phyloP scores from a whole-genome alignment of 805 yeast genomes.

The Barnettozyma wickerhamii region DNA sequence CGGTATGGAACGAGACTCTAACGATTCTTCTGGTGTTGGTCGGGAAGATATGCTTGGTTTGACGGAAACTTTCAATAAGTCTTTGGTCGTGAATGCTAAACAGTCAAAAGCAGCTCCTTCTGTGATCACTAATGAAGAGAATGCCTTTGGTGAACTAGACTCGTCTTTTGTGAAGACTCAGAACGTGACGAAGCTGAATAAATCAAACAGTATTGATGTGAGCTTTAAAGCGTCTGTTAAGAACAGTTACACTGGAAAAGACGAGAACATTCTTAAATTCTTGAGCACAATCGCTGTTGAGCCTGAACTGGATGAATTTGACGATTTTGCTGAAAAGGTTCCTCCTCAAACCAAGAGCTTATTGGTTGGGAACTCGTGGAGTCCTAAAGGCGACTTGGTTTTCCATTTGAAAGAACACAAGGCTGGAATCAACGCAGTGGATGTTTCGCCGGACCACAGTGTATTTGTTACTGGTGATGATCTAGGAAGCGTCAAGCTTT shows the following conservation, averaged over 20 bases:
- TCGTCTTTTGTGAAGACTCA: constrained; percentile 18
- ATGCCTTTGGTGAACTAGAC: constrained; percentile 42
- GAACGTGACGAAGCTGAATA: constrained; percentile 11
- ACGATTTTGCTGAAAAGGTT: constrained; percentile 57
- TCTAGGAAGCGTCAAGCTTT: constrained; percentile 64
- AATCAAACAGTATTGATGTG: no score
- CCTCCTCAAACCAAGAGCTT: constrained; percentile 6
- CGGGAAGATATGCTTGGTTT: background rate
- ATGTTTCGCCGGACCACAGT: constrained; percentile 54
- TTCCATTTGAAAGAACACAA: constrained; percentile 61
- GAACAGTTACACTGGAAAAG: constrained; percentile 65
- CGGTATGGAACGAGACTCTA: no score
- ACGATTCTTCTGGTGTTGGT: constrained; percentile 1
- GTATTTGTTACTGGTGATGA: constrained; percentile 78
- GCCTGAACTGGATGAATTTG: constrained; percentile 54
- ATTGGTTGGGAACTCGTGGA: constrained; percentile 22
- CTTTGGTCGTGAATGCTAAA: constrained; percentile 31
- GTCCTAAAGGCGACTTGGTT: constrained; percentile 50
- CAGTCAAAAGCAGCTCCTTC: constrained; percentile 36
- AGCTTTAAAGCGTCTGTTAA: constrained; percentile 28
- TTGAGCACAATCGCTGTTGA: constrained; percentile 49
- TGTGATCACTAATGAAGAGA: constrained; percentile 34
- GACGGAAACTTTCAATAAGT: constrained; percentile 23
- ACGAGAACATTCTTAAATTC: constrained; percentile 57
- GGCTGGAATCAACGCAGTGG: constrained; percentile 53